Evolutionary conservation across 345 rosid species (phyloP).

Genomic region (Odontarrhena argentea): DNA sequence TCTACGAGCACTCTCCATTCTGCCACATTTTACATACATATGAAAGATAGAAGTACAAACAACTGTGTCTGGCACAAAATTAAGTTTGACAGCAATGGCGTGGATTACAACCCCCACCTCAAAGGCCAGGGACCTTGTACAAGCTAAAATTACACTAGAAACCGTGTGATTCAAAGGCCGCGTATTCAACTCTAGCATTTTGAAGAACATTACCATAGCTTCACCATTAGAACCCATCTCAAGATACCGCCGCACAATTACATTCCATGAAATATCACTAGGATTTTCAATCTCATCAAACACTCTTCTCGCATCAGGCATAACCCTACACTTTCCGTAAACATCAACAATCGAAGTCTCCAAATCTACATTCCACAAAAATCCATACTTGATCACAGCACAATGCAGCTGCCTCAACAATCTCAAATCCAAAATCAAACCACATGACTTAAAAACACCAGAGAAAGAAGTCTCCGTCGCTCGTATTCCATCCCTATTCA

Average conservation of each 20-base stretch:
- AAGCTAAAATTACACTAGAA: conserved; percentile 74
- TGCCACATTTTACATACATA: conserved; percentile 71
- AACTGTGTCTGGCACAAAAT: conserved; percentile 51
- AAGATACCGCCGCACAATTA: conserved; percentile 76
- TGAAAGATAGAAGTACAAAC: conserved; percentile 64
- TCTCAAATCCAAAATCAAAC: conserved; percentile 46
- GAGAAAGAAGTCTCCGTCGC: conserved; percentile 67
- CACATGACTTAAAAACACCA: conserved; percentile 57
- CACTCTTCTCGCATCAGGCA: conserved; percentile 67
- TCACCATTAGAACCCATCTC: conserved; percentile 64
- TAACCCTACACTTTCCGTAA: conserved; percentile 70
- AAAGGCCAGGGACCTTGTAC: conserved; percentile 55
- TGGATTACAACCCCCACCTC: conserved; percentile 75
- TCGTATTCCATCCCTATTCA: conserved; percentile 54
- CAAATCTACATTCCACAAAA: conserved; percentile 62
- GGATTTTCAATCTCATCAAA: conserved; percentile 69
- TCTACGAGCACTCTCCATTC: conserved; percentile 60
- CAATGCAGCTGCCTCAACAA: conserved; percentile 68
- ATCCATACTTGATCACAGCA: conserved; percentile 55
- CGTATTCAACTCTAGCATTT: conserved; percentile 49
- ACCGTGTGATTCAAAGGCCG: conserved; percentile 68
- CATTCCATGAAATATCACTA: conserved; percentile 84
- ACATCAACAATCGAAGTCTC: conserved; percentile 78
- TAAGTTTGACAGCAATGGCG: conserved; percentile 52
- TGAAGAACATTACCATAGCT: conserved; percentile 63